These are phyloP conservation scores for Diplodia intermedia DNA, from an alignment of 2,329 filamentous ascomycete genomes.

Conservation along the genomic window DNA sequence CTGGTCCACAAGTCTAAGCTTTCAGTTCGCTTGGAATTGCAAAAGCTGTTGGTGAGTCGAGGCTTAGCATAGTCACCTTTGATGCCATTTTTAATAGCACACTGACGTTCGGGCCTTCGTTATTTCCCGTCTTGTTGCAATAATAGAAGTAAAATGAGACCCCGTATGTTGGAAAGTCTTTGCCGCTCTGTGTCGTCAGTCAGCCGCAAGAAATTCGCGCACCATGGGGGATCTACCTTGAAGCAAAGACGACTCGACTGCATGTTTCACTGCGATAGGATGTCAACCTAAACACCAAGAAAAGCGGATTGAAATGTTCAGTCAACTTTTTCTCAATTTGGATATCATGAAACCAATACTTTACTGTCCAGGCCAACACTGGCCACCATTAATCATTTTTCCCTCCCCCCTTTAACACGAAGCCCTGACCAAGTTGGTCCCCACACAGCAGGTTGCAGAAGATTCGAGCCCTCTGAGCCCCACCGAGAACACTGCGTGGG, in stretches of 20 bases:
- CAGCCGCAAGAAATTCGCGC: not conserved
- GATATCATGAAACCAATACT: slow-evolving; percentile 9
- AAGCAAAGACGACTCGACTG: not conserved
- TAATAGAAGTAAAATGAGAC: no score
- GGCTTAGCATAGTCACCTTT: not conserved
- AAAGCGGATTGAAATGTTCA: not conserved
- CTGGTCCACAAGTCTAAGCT: not conserved
- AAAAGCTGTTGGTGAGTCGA: not conserved
- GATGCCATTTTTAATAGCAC: not conserved
- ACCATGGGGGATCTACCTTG: not conserved
- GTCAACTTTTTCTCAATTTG: not conserved
- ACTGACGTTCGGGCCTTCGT: not conserved
- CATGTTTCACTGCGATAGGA: no score
- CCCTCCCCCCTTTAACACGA: not conserved
- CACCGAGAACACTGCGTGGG: no score
- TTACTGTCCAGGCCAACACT: not conserved
- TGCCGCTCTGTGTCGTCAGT: not conserved
- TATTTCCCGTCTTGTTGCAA: not conserved
- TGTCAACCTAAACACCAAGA: not conserved
- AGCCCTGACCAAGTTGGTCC: not conserved
- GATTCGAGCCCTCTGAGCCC: no score
- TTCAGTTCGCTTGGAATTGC: not conserved
- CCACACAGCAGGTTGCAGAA: no score
- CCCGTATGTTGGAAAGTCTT: not conserved
- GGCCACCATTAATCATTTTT: not conserved